Percentiles rank a stretch among this genome's conserved stretches.
phyloP scores from a whole-genome alignment of 345 rosid species.

The Eucalyptus grandis region DNA sequence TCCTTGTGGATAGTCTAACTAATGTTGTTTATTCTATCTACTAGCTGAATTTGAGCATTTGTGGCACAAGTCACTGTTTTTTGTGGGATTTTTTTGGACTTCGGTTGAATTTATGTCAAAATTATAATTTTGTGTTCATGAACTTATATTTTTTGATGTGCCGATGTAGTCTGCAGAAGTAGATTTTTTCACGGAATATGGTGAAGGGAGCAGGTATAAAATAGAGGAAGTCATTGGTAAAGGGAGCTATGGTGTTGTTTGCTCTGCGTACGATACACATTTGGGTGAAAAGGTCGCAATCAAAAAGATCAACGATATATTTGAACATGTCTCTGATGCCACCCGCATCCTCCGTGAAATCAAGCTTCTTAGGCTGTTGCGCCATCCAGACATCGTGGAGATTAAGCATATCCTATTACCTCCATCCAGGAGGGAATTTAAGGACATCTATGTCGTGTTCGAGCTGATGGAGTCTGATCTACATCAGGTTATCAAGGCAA shows the following conservation, averaged over 20 bases:
- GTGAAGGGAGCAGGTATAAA: constrained; percentile 81
- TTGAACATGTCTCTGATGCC: constrained; percentile 90
- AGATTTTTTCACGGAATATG: constrained; percentile 88
- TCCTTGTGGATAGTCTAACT: background rate
- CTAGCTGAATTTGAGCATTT: background rate
- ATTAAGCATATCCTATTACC: constrained; percentile 89
- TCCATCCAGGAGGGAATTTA: constrained; percentile 80
- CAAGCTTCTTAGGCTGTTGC: constrained; percentile 75
- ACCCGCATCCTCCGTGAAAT: constrained; percentile 90
- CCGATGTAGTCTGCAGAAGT: constrained; percentile 56
- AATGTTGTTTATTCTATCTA: background rate
- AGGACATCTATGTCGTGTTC: constrained; percentile 82
- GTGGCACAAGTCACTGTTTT: background rate
- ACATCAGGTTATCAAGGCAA: constrained; percentile 90
- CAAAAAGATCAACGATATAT: constrained; percentile 84
- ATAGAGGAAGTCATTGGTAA: constrained; percentile 93
- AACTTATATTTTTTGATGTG: background rate
- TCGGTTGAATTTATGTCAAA: background rate
- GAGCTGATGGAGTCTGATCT: constrained; percentile 92
- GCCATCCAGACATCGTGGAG: constrained; percentile 91
- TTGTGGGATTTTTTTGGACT: background rate
- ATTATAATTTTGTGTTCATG: background rate
- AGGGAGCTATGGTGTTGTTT: constrained; percentile 92
- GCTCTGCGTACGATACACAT: constrained; percentile 78
- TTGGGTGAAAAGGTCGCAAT: constrained; percentile 83